A percentile compares a stretch with the other conserved stretches of the same genome.
phyloP scores from a whole-genome alignment of 2,329 filamentous ascomycete genomes.

The Hymenoscyphus fraxineus region DNA sequence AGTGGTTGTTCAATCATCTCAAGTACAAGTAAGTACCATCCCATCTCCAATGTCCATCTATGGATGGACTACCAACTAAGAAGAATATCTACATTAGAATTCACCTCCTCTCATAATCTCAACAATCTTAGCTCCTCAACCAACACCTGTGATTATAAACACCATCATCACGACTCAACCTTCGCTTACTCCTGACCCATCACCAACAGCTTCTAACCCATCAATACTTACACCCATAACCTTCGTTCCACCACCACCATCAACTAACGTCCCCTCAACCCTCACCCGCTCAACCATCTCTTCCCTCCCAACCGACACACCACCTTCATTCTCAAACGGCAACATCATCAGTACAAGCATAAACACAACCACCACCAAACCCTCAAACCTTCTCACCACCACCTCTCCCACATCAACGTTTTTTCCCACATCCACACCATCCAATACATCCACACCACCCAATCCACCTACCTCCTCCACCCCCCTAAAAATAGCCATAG shows the following conservation, averaged over 20 bases:
- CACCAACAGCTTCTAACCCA: no score
- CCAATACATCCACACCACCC: background rate
- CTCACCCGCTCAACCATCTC: background rate
- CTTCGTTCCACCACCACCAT: background rate
- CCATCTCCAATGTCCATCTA: no score
- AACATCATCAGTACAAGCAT: background rate
- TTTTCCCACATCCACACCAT: background rate
- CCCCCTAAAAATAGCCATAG: background rate
- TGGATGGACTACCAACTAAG: no score
- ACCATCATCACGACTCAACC: background rate
- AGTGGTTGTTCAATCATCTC: background rate
- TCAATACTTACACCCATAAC: background rate
- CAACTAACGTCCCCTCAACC: background rate
- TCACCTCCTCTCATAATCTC: background rate
- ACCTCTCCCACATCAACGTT: background rate
- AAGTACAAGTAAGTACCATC: no score
- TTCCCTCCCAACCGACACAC: background rate
- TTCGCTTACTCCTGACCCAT: background rate
- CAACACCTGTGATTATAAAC: background rate
- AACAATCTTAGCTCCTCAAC: background rate
- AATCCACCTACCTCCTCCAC: background rate
- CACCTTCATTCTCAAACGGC: background rate
- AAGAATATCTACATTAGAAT: no score
- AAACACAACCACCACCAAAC: background rate
- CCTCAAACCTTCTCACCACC: background rate